phyloP scores from a whole-genome alignment of 495 filamentous ascomycete genomes.

The Hypoxylon trugodes region DNA sequence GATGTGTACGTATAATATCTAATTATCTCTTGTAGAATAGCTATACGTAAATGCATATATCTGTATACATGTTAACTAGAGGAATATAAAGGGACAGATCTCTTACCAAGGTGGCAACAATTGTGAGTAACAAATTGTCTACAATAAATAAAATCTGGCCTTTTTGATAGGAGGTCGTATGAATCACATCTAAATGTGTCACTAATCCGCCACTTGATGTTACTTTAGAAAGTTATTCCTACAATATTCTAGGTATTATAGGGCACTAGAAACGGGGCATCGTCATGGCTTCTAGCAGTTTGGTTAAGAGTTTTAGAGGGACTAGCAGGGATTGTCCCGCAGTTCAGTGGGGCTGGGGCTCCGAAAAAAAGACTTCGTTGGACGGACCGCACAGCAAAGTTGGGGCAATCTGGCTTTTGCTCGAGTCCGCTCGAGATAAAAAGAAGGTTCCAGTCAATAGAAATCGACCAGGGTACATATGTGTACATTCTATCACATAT shows the following conservation, averaged over 20 bases:
- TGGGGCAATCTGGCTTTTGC: conserved; percentile 35
- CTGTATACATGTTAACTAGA: too few relatives aligned
- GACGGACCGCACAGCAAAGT: conserved; percentile 1
- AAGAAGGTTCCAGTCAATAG: conserved; percentile 39
- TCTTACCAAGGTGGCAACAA: background rate
- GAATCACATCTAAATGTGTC: too few relatives aligned
- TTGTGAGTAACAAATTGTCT: background rate
- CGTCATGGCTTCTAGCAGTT: background rate
- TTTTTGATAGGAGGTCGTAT: too few relatives aligned
- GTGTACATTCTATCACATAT: too few relatives aligned
- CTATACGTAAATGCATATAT: background rate
- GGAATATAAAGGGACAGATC: conserved; percentile 7
- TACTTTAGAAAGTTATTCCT: too few relatives aligned
- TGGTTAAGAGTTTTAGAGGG: conserved; percentile 1
- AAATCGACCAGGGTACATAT: too few relatives aligned
- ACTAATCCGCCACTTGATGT: too few relatives aligned
- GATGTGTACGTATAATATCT: background rate
- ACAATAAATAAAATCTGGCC: conserved; percentile 13
- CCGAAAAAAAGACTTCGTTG: background rate
- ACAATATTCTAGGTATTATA: too few relatives aligned
- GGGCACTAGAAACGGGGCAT: too few relatives aligned
- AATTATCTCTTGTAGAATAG: background rate
- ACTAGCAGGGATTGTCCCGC: conserved; percentile 37
- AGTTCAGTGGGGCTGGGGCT: conserved; percentile 25
- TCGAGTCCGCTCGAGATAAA: background rate